phyloP scores from a whole-genome alignment of 331 rosid genomes.

The Cydonia oblonga region DNA sequence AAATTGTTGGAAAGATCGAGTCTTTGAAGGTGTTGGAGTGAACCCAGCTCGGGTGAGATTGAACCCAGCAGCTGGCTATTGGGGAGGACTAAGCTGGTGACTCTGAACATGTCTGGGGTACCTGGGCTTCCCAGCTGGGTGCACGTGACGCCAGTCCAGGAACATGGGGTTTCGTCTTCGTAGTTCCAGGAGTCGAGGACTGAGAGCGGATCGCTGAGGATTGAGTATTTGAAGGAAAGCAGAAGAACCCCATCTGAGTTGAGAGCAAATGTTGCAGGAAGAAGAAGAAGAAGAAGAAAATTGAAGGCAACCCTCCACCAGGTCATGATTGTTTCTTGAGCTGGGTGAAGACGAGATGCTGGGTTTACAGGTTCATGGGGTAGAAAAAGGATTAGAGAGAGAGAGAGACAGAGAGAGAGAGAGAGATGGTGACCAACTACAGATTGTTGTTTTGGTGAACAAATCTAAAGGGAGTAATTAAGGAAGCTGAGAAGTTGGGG shows the following conservation, averaged over 20 bases:
- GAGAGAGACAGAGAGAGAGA: not conserved
- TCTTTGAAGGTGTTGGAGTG: conserved; percentile 44
- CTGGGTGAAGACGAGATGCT: not conserved
- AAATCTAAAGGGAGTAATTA: conserved; percentile 2
- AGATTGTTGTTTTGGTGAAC: conserved; percentile 48
- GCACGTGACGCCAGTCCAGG: conserved; percentile 88
- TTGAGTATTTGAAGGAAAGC: conserved; percentile 65
- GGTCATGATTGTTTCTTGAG: conserved; percentile 26
- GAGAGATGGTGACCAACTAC: conserved; percentile 53
- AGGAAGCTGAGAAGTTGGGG: not conserved
- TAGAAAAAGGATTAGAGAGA: conserved; percentile 22
- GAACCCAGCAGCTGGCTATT: conserved; percentile 66
- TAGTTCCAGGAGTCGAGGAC: conserved; percentile 60
- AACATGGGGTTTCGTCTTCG: conserved; percentile 60
- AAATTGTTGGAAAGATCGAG: conserved; percentile 80
- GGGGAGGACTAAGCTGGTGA: conserved; percentile 58
- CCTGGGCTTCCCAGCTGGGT: conserved; percentile 30
- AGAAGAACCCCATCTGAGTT: conserved; percentile 56
- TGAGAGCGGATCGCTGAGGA: conserved; percentile 65
- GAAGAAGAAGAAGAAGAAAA: conserved; percentile 19
- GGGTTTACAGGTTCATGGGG: conserved; percentile 25
- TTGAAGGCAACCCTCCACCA: conserved; percentile 26
- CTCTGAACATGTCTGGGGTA: conserved; percentile 42
- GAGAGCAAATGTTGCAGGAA: conserved; percentile 34
- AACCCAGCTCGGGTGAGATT: conserved; percentile 49